Percentiles rank a stretch among this genome's conserved stretches.
These are phyloP conservation scores for Benincasa hispida DNA, from an alignment of 306 rosid genomes.

Conservation along the genomic window DNA sequence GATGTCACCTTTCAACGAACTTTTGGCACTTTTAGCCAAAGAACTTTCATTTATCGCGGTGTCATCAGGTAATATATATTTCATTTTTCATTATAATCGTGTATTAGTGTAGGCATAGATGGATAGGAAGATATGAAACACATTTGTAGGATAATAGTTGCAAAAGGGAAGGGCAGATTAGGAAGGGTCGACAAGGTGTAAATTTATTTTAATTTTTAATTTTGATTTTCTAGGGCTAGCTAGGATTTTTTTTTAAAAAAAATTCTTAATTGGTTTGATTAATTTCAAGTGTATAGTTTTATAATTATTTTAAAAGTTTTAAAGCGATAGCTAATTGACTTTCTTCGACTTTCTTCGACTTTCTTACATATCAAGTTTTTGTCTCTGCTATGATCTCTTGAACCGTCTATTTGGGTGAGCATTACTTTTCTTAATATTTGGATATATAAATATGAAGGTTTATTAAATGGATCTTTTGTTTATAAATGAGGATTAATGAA, in stretches of 20 bases:
- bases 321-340: conserved; percentile 8
- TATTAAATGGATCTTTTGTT: no score
- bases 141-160: conserved; percentile 99
- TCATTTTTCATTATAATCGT: no score
- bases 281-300: background rate
- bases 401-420: conserved; percentile 62
- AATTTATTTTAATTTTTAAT: background rate
- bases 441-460: no score
- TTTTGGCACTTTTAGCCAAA: conserved; percentile 82
- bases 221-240: background rate
- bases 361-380: conserved; percentile 10
- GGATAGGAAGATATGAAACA: conserved; percentile 99
- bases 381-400: conserved; percentile 12
- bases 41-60: conserved; percentile 96
- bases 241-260: background rate
- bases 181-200: conserved; percentile 99
- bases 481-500: no score
- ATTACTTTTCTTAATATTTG: background rate
- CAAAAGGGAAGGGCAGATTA: conserved; percentile 97
- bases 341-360: conserved; percentile 5
- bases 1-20: conserved; percentile 72
- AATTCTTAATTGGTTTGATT: background rate
- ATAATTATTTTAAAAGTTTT: background rate
- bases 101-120: conserved; percentile 51
- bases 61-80: conserved; percentile 52